These are phyloP conservation scores for Colletotrichum tropicicola DNA, from an alignment of 2,329 filamentous ascomycete genomes.

Conservation along the genomic window DNA sequence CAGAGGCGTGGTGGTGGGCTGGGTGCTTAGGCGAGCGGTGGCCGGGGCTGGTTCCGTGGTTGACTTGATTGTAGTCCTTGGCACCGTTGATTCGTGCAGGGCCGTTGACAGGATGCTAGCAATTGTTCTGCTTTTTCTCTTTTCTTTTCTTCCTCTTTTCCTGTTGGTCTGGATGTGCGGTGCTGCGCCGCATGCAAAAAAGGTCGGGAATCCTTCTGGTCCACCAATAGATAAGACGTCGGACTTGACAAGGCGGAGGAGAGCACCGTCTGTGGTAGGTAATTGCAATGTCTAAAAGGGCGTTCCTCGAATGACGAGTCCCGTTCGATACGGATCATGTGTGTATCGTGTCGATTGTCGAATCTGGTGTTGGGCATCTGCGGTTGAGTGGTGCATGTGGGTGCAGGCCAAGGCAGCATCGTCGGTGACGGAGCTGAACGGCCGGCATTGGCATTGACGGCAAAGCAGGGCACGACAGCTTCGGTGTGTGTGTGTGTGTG, in stretches of 20 bases:
- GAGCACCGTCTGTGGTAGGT: neutral
- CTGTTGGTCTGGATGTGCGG: neutral
- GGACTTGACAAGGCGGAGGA: neutral
- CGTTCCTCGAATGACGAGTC: neutral
- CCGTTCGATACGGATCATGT: neutral
- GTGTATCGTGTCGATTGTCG: neutral
- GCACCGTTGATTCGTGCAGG: neutral
- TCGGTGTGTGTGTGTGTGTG: too few relatives aligned
- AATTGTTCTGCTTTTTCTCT: neutral
- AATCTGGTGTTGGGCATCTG: neutral
- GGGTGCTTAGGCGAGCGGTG: neutral
- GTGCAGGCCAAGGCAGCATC: neutral
- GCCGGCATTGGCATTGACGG: neutral
- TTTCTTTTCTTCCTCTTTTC: neutral
- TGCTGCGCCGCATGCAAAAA: conserved; percentile 7
- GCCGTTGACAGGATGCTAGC: neutral
- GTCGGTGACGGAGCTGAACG: neutral
- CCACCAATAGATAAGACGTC: conserved; percentile 22
- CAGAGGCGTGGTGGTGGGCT: too few relatives aligned
- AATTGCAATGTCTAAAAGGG: conserved; percentile 13
- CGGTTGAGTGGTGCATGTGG: neutral
- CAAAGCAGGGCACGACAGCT: neutral
- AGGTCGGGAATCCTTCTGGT: conserved; percentile 16
- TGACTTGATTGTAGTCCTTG: conserved; percentile 2
- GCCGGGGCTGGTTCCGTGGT: neutral